Evolutionary conservation across 306 rosid species (phyloP).

Genomic region (Vigna angularis): DNA sequence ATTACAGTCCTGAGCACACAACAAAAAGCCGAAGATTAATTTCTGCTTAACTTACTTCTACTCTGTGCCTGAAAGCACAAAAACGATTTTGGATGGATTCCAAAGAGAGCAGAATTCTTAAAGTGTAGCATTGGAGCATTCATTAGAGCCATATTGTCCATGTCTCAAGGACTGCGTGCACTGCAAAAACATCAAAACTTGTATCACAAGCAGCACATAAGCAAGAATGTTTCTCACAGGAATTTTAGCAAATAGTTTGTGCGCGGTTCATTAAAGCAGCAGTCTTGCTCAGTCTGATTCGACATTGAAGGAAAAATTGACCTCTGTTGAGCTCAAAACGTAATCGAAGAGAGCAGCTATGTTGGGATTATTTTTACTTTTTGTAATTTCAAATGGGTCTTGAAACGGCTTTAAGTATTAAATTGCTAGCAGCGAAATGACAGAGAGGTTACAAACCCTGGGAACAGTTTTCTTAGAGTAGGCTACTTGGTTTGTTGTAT

Average conservation of each 20-base stretch:
- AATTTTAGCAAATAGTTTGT: slow-evolving; percentile 56
- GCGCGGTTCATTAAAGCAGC: slow-evolving; percentile 33
- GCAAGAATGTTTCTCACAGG: slow-evolving; percentile 36
- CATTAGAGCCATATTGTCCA: slow-evolving; percentile 50
- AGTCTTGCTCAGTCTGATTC: too few species aligned
- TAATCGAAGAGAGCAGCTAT: neutral
- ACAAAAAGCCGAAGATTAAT: slow-evolving; percentile 4
- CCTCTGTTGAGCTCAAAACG: slow-evolving; percentile 14
- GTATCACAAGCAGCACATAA: neutral
- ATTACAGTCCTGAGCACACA: slow-evolving; percentile 11
- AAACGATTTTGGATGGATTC: slow-evolving; percentile 47
- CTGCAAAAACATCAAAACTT: slow-evolving; percentile 13
- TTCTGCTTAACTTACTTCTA: slow-evolving; percentile 55
- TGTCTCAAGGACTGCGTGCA: neutral
- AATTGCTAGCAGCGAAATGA: neutral
- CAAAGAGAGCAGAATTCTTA: slow-evolving; percentile 50
- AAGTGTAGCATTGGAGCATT: slow-evolving; percentile 54
- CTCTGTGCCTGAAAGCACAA: slow-evolving; percentile 50
- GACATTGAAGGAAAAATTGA: neutral
- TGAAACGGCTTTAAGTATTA: neutral
- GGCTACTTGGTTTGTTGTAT: neutral
- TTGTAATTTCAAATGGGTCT: slow-evolving; percentile 4
- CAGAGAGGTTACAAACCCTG: neutral
- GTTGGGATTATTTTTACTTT: neutral
- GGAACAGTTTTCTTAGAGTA: neutral